Evolutionary conservation across 176 grass and related monocot species (phyloP).

Genomic region (Lolium rigidum): DNA sequence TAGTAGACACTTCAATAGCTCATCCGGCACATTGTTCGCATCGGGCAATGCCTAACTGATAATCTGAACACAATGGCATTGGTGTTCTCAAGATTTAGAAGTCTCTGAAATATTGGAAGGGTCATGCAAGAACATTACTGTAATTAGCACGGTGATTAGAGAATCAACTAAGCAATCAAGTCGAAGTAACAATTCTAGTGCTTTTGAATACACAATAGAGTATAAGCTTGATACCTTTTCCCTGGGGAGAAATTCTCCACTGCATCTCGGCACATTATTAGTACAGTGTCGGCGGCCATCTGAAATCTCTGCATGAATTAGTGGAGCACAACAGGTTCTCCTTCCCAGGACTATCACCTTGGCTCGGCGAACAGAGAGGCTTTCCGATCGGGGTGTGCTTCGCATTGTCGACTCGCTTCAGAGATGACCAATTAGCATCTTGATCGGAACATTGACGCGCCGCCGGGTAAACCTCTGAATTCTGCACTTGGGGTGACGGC

Average conservation of each 20-base stretch:
- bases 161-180: neutral
- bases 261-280: constrained; percentile 37
- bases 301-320: constrained; percentile 52
- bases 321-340: constrained; percentile 60
- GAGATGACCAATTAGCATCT: constrained; percentile 28
- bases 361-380: constrained; percentile 22
- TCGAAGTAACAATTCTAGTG: too few species aligned
- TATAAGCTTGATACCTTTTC: constrained; percentile 42
- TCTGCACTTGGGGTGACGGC: neutral
- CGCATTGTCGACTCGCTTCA: constrained; percentile 34
- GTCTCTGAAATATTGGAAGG: constrained; percentile 45
- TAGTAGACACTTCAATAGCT: constrained; percentile 67
- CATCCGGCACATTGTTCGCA: constrained; percentile 73
- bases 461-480: neutral
- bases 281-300: constrained; percentile 42
- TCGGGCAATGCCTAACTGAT: constrained; percentile 13
- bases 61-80: constrained; percentile 32
- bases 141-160: too few species aligned
- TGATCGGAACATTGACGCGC: constrained; percentile 28
- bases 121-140: too few species aligned
- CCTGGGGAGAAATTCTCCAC: constrained; percentile 36
- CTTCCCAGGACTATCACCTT: constrained; percentile 58
- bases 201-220: too few species aligned
- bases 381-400: constrained; percentile 48
- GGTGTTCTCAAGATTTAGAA: neutral